Conservation (phyloP, 176 grass and related monocot genomes). For the Cymbopogon citratus region DNA sequence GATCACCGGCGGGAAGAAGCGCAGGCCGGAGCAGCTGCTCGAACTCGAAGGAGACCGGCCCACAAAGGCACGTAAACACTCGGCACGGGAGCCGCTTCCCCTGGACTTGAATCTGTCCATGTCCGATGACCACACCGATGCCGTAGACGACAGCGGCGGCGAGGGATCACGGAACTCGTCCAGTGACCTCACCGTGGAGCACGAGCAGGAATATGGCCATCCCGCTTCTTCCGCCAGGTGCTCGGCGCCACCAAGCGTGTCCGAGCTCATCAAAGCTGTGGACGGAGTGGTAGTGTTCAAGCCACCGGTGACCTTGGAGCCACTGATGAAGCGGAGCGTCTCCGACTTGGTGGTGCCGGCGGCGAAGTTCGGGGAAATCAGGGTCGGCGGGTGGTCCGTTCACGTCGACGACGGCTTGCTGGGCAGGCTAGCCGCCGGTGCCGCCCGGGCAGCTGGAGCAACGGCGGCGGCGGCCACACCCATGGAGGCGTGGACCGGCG, state of each 20-base stretch:
- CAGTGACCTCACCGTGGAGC: slow-evolving; percentile 83
- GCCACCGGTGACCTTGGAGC: slow-evolving; percentile 41
- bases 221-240: neutral
- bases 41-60: neutral
- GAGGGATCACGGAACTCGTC: slow-evolving; percentile 57
- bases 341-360: slow-evolving; percentile 37
- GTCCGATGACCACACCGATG: slow-evolving; percentile 18
- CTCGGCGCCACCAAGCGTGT: neutral
- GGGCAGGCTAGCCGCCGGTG: slow-evolving; percentile 30
- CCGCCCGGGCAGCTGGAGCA: neutral
- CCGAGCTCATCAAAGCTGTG: slow-evolving; percentile 37
- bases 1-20: slow-evolving; percentile 39
- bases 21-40: slow-evolving; percentile 20
- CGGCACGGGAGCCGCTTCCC: slow-evolving; percentile 8
- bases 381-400: slow-evolving; percentile 4
- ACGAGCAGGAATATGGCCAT: slow-evolving; percentile 37
- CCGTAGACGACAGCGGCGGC: slow-evolving; percentile 34
- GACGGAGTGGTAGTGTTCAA: slow-evolving; percentile 57
- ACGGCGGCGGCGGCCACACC: neutral
- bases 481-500: slow-evolving; percentile 48
- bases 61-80: slow-evolving; percentile 29
- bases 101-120: slow-evolving; percentile 72
- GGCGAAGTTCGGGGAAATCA: slow-evolving; percentile 24
- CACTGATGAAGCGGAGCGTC: slow-evolving; percentile 44
- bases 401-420: slow-evolving; percentile 38